A percentile compares a stretch with the other conserved stretches of the same genome.
Conservation (phyloP, 148 eudicot genomes). For the Camellia sinensis region DNA sequence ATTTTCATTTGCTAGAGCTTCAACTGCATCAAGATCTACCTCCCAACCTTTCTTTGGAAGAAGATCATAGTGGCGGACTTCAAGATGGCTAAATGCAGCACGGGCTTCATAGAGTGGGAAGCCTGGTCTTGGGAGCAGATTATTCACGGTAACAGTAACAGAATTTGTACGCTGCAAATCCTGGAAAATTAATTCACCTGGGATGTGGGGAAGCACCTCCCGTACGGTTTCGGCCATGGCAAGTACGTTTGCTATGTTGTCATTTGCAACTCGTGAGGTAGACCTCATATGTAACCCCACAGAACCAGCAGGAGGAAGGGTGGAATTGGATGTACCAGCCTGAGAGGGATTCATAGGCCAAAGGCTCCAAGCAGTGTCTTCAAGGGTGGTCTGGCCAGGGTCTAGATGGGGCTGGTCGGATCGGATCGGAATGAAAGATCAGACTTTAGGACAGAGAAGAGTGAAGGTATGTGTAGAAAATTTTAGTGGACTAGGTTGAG, state of each 20-base stretch:
- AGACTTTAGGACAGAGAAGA: no score
- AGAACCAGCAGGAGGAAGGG: constrained; percentile 41
- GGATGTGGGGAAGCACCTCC: constrained; percentile 95
- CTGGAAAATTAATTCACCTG: constrained; percentile 92
- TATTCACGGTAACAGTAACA: constrained; percentile 85
- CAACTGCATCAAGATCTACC: no score
- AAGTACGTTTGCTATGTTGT: constrained; percentile 65
- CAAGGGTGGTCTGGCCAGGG: constrained; percentile 82
- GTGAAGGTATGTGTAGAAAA: no score
- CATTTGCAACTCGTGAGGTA: constrained; percentile 48
- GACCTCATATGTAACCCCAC: constrained; percentile 48
- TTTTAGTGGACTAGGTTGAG: no score
- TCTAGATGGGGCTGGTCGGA: no score
- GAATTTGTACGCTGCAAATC: constrained; percentile 91
- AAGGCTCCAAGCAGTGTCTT: constrained; percentile 81
- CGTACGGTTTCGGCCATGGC: constrained; percentile 96
- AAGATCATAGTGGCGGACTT: no score
- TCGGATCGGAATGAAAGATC: no score
- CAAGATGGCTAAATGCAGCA: no score
- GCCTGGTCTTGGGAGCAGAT: no score
- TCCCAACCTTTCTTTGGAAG: no score
- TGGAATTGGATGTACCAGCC: constrained; percentile 62
- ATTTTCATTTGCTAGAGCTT: no score
- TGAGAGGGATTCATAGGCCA: constrained; percentile 80
- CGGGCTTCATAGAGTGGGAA: no score